Percentiles rank a stretch among this genome's conserved stretches.
Evolutionary conservation across 1,284 basidiomycete species (phyloP).

Genomic region (Ceratobasidium sp.): DNA sequence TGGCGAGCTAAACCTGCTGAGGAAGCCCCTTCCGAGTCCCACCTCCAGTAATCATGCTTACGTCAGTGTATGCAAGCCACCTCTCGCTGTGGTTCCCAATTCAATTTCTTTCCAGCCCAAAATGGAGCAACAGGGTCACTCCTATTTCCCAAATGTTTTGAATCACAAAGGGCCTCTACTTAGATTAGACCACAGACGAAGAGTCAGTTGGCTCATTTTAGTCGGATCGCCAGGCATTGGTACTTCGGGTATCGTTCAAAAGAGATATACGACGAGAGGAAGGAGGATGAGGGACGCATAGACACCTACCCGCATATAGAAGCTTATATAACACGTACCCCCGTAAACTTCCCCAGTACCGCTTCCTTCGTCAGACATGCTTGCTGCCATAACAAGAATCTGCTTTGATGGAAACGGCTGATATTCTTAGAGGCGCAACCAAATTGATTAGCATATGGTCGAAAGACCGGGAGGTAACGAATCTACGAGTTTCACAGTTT

Average conservation of each 20-base stretch:
- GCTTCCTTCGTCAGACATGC: no score
- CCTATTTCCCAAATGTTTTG: conserved; percentile 67
- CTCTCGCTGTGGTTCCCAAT: conserved; percentile 77
- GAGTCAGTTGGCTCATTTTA: conserved; percentile 55
- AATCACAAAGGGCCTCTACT: conserved; percentile 63
- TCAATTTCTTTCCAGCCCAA: conserved; percentile 87
- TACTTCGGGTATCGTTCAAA: conserved; percentile 85
- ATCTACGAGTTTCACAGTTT: no score
- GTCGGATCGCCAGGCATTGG: conserved; percentile 86
- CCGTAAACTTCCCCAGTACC: no score
- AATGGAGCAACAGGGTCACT: conserved; percentile 85
- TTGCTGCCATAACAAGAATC: no score
- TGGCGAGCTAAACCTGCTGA: not conserved
- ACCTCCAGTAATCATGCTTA: conserved; percentile 17
- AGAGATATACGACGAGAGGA: conserved; percentile 86
- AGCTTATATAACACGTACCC: no score
- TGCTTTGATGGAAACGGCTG: no score
- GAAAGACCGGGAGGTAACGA: no score
- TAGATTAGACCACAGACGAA: conserved; percentile 56
- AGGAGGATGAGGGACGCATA: conserved; percentile 93
- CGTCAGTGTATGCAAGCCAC: conserved; percentile 38
- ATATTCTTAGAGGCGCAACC: no score
- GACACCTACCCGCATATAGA: conserved; percentile 74
- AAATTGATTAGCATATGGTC: no score
- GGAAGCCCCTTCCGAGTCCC: conserved; percentile 8